Conservation (phyloP, 1,284 basidiomycete species). For the Ustilago crameri region DNA sequence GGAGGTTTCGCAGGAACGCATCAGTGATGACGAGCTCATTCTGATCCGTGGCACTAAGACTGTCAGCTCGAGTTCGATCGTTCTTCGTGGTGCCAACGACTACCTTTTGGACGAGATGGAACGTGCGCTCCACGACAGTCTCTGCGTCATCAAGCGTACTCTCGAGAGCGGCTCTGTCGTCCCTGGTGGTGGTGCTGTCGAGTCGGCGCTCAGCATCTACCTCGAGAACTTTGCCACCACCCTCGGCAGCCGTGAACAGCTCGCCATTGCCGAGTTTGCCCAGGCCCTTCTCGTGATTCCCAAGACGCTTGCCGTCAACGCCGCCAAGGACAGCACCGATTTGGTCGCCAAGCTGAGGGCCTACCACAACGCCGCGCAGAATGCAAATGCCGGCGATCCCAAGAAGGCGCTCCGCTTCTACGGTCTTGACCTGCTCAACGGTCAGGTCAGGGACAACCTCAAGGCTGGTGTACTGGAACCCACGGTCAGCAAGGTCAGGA, state of each 20-base stretch:
- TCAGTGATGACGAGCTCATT: constrained; percentile 98
- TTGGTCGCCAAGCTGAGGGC: constrained; percentile 95
- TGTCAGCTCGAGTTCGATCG: constrained; percentile 90
- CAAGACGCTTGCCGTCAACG: constrained; percentile 96
- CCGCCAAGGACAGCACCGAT: constrained; percentile 97
- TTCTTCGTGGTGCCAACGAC: constrained; percentile 96
- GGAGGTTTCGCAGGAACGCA: constrained; percentile 94
- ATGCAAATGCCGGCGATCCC: constrained; percentile 86
- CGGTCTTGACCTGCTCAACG: constrained; percentile 92
- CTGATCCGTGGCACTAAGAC: constrained; percentile 97
- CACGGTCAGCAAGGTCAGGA: constrained; percentile 95
- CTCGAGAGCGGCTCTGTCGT: constrained; percentile 95
- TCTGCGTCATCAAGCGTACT: constrained; percentile 96
- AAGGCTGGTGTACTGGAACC: constrained; percentile 94
- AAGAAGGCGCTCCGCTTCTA: constrained; percentile 94
- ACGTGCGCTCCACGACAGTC: constrained; percentile 90
- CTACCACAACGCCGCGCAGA: constrained; percentile 93
- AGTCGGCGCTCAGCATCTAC: constrained; percentile 96
- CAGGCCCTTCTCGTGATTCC: constrained; percentile 89
- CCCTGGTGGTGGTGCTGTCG: constrained; percentile 96
- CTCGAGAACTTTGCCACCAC: constrained; percentile 99
- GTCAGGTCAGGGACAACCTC: constrained; percentile 94
- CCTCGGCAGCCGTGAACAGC: constrained; percentile 90
- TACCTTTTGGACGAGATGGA: constrained; percentile 99
- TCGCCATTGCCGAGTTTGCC: constrained; percentile 98